phyloP scores from a whole-genome alignment of 257 asterid genomes.

The Nicotiana tabacum region DNA sequence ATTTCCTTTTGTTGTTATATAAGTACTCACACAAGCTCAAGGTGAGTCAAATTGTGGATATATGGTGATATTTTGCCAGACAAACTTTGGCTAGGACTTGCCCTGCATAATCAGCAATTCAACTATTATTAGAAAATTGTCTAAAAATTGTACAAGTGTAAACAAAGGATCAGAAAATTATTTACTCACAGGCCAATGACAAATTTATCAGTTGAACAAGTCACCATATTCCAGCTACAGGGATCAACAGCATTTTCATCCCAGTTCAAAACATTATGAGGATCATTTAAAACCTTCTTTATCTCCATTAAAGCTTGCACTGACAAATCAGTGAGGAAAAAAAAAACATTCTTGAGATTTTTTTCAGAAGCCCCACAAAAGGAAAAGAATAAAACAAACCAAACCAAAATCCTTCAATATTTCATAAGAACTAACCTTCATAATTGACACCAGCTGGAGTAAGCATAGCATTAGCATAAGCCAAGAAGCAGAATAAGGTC shows the following conservation, averaged over 20 bases:
- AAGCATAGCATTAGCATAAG: conserved; percentile 52
- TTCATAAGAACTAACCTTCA: conserved; percentile 51
- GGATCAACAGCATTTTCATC: conserved; percentile 87
- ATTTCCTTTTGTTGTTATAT: background rate
- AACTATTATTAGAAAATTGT: background rate
- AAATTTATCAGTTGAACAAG: conserved; percentile 50
- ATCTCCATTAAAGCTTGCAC: conserved; percentile 89
- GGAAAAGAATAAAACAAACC: background rate
- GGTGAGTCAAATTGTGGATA: conserved; percentile 73
- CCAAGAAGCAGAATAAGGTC: conserved; percentile 37
- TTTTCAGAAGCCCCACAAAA: background rate
- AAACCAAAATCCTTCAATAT: background rate
- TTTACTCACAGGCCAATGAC: conserved; percentile 63
- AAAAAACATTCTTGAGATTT: background rate
- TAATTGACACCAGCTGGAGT: conserved; percentile 83
- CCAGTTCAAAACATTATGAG: conserved; percentile 71
- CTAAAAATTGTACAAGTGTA: background rate
- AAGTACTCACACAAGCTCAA: conserved; percentile 66
- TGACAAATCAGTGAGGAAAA: conserved; percentile 12
- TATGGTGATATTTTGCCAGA: conserved; percentile 73
- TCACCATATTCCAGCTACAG: conserved; percentile 82
- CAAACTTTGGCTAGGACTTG: conserved; percentile 75
- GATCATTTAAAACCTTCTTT: conserved; percentile 54
- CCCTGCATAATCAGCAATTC: conserved; percentile 41
- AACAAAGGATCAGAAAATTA: background rate